phyloP scores from a whole-genome alignment of 148 eudicot species.

The Arbutus unedo region DNA sequence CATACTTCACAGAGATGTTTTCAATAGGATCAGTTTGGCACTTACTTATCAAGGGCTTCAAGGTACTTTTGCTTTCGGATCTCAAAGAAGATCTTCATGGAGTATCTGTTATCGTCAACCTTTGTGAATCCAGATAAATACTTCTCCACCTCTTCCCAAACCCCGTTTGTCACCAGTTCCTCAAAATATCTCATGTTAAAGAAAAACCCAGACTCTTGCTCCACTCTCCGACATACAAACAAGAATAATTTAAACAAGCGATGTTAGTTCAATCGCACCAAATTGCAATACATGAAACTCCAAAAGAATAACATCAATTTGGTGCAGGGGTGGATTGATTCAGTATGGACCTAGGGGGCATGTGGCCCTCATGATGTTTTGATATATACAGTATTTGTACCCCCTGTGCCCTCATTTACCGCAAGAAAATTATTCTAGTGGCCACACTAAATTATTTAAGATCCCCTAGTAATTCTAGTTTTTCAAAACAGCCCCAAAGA shows the following conservation, averaged over 20 bases:
- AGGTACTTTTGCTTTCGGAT: conserved; percentile 96
- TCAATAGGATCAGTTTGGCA: neutral
- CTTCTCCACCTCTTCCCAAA: conserved; percentile 94
- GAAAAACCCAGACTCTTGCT: conserved; percentile 93
- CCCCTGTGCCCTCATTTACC: neutral
- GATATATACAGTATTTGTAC: neutral
- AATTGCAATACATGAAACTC: conserved; percentile 5
- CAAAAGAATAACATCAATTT: neutral
- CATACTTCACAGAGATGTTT: neutral
- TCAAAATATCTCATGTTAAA: conserved; percentile 92
- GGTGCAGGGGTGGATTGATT: neutral
- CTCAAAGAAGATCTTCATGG: conserved; percentile 97
- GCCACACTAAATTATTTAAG: neutral
- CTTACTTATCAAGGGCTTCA: conserved; percentile 86
- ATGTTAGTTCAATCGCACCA: conserved; percentile 7
- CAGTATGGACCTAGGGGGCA: neutral
- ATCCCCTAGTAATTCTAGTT: neutral
- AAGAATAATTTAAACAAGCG: conserved; percentile 9
- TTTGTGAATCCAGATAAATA: conserved; percentile 92
- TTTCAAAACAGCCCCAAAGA: neutral
- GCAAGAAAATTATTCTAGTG: neutral
- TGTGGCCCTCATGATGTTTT: neutral
- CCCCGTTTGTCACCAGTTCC: conserved; percentile 83
- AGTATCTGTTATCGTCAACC: conserved; percentile 92
- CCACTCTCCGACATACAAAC: conserved; percentile 52